A percentile compares a stretch with the other conserved stretches of the same genome.
Evolutionary conservation across 345 rosid species (phyloP).

Genomic region (Linum trigynum): DNA sequence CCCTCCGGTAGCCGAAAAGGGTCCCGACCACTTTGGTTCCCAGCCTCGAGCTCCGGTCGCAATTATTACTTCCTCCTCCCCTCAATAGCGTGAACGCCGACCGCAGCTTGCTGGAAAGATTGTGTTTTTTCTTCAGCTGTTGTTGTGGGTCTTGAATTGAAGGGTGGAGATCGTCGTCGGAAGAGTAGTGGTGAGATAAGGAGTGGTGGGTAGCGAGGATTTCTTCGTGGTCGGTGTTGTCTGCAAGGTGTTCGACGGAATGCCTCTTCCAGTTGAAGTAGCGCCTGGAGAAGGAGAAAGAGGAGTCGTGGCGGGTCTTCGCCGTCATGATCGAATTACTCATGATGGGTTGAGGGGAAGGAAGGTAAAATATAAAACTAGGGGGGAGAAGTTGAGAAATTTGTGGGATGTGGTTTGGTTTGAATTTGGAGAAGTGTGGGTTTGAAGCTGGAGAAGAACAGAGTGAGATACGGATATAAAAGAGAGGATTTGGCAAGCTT

Average conservation of each 20-base stretch:
- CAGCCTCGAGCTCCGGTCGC: constrained; percentile 23
- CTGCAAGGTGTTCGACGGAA: constrained; percentile 20
- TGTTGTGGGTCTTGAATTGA: neutral
- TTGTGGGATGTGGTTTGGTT: neutral
- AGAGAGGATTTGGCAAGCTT: no score
- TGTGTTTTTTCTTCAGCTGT: neutral
- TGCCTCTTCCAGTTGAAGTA: constrained; percentile 79
- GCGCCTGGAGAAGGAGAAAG: constrained; percentile 84
- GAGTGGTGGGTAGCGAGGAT: constrained; percentile 27
- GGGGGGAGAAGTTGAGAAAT: neutral
- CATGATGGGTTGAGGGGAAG: constrained; percentile 24
- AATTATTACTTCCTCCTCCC: constrained; percentile 18
- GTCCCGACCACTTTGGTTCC: constrained; percentile 65
- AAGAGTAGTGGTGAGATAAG: constrained; percentile 22
- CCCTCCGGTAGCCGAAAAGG: constrained; percentile 79
- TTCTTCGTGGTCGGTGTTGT: constrained; percentile 14
- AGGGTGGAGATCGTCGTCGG: constrained; percentile 9
- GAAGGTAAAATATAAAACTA: neutral
- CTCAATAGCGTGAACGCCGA: constrained; percentile 43
- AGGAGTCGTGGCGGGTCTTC: constrained; percentile 59
- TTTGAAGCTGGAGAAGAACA: no score
- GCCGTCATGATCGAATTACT: constrained; percentile 49
- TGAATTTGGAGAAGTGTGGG: constrained; percentile 1
- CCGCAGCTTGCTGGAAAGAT: constrained; percentile 34
- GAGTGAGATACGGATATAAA: no score